Evolutionary conservation across 495 filamentous ascomycete species (phyloP).

Genomic region (Aspergillus olivimuriae): DNA sequence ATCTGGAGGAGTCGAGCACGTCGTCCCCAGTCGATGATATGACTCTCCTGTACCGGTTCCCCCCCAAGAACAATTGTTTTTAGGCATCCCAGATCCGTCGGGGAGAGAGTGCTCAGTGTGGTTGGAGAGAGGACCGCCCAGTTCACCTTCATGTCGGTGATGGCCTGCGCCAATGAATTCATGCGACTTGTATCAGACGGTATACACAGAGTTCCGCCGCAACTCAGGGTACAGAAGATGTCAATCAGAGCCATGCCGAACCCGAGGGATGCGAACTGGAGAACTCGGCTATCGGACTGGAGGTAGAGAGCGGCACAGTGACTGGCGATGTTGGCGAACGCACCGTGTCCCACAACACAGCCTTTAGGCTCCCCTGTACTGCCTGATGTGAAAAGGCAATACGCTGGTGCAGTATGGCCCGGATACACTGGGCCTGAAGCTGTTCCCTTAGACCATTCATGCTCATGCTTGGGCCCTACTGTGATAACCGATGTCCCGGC

Average conservation of each 20-base stretch:
- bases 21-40: neutral
- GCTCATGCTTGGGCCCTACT: too few relatives aligned
- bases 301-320: neutral
- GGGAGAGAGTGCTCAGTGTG: neutral
- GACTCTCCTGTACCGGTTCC: neutral
- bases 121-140: neutral
- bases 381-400: neutral
- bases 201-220: neutral
- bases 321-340: neutral
- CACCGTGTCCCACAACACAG: neutral
- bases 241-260: neutral
- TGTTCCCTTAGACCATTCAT: neutral
- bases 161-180: neutral
- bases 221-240: neutral
- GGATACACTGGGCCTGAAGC: neutral
- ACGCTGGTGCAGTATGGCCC: neutral
- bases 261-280: neutral
- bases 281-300: neutral
- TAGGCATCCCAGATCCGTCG: neutral
- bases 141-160: neutral
- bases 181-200: neutral
- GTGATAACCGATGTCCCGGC: neutral
- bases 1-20: neutral
- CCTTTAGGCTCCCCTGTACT: neutral
- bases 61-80: neutral